These are phyloP conservation scores for Komagataella mondaviorum DNA, from an alignment of 805 yeast species.

Conservation along the genomic window DNA sequence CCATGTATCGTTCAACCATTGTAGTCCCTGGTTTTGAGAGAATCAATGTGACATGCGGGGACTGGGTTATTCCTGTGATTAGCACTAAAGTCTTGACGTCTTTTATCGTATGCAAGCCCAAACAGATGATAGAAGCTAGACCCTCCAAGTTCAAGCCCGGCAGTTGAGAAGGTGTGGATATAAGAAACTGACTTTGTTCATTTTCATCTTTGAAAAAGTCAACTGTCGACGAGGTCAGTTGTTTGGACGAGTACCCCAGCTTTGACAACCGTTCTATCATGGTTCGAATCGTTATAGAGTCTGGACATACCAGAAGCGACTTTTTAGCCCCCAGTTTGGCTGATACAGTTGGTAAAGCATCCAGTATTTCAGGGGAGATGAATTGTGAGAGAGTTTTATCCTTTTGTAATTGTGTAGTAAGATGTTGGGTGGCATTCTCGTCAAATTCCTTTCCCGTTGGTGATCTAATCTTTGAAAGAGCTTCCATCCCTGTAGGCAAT, in stretches of 20 bases:
- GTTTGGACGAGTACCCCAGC: neutral
- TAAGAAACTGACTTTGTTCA: slow-evolving; percentile 11
- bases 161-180: slow-evolving; percentile 12
- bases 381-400: slow-evolving; percentile 1
- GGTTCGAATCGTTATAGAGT: neutral
- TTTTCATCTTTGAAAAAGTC: slow-evolving; percentile 6
- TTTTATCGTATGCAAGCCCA: slow-evolving; percentile 19
- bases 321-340: slow-evolving; percentile 4
- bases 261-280: neutral
- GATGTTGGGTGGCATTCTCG: neutral
- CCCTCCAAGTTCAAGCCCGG: slow-evolving; percentile 15
- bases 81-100: slow-evolving; percentile 9
- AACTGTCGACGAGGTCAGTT: neutral
- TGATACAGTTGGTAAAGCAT: slow-evolving; percentile 2
- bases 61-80: slow-evolving; percentile 15
- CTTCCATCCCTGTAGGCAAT: neutral
- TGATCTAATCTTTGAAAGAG: neutral
- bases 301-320: neutral
- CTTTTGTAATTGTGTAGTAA: neutral
- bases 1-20: slow-evolving; percentile 15
- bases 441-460: neutral
- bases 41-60: neutral
- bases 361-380: neutral
- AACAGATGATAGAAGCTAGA: slow-evolving; percentile 12
- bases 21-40: slow-evolving; percentile 1